A percentile compares a stretch with the other conserved stretches of the same genome.
Conservation (phyloP, 2,329 filamentous ascomycete genomes). For the Amauroascus niger region DNA sequence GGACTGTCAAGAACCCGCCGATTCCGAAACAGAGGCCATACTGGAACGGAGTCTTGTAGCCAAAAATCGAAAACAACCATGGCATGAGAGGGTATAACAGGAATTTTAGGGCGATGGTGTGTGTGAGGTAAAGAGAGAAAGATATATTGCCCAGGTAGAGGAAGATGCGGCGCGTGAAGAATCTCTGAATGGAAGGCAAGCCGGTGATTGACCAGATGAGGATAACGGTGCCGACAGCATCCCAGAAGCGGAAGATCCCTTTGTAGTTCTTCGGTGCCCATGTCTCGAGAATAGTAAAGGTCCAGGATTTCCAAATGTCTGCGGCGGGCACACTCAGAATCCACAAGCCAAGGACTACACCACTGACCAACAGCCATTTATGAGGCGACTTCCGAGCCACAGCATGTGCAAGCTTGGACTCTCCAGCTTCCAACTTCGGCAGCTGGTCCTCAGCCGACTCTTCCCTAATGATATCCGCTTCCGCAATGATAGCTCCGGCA, state of each 20-base stretch:
- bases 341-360: slow-evolving; percentile 34
- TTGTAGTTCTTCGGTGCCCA: slow-evolving; percentile 34
- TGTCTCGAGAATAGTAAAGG: slow-evolving; percentile 33
- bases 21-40: slow-evolving; percentile 35
- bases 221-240: slow-evolving; percentile 26
- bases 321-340: slow-evolving; percentile 36
- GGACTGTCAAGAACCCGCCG: slow-evolving; percentile 32
- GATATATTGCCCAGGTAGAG: slow-evolving; percentile 42
- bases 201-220: slow-evolving; percentile 38
- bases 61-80: slow-evolving; percentile 33
- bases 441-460: slow-evolving; percentile 21
- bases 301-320: slow-evolving; percentile 34
- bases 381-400: background rate
- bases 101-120: slow-evolving; percentile 32
- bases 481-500: slow-evolving; percentile 36
- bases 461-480: slow-evolving; percentile 35
- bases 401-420: background rate
- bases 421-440: slow-evolving; percentile 10
- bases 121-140: slow-evolving; percentile 41
- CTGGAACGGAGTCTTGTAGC: slow-evolving; percentile 32
- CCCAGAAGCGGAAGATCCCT: slow-evolving; percentile 38
- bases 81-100: slow-evolving; percentile 39
- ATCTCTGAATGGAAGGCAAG: slow-evolving; percentile 32
- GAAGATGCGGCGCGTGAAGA: slow-evolving; percentile 34
- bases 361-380: slow-evolving; percentile 25